These are phyloP conservation scores for Coemansia javaensis DNA, from an alignment of 192 early-diverging fungal genomes.

Conservation along the genomic window DNA sequence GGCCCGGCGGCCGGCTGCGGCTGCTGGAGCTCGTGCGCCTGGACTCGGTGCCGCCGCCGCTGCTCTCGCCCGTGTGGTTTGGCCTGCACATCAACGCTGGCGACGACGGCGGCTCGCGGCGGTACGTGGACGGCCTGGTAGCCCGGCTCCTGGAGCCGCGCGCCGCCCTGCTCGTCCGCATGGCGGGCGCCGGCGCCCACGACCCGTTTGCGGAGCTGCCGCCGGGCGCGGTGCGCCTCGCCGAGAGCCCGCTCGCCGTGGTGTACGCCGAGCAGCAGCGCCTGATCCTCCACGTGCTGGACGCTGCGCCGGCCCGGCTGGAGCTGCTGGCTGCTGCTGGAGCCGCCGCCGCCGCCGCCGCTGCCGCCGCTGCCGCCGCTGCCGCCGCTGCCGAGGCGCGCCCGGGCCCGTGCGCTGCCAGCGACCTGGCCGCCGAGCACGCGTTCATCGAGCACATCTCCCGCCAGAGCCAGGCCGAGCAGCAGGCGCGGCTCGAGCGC, in stretches of 20 bases:
- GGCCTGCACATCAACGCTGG: slow-evolving; percentile 19
- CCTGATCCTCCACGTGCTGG: slow-evolving; percentile 32
- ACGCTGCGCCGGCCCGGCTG: slow-evolving; percentile 2
- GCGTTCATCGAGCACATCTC: slow-evolving; percentile 24
- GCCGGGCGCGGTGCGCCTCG: not conserved
- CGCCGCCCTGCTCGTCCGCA: slow-evolving; percentile 5
- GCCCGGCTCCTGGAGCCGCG: slow-evolving; percentile 2
- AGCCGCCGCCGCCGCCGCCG: not conserved
- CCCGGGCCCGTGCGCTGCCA: not conserved
- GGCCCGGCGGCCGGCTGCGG: slow-evolving; percentile 20
- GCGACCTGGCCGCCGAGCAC: slow-evolving; percentile 7
- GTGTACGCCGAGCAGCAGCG: slow-evolving; percentile 12
- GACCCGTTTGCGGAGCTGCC: slow-evolving; percentile 17
- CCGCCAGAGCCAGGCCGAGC: slow-evolving; percentile 6
- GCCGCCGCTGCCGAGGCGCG: not conserved
- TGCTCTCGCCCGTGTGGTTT: slow-evolving; percentile 14
- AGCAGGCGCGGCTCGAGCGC: slow-evolving; percentile 30
- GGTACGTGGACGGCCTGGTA: slow-evolving; percentile 30
- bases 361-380: not conserved
- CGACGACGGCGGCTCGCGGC: slow-evolving; percentile 5
- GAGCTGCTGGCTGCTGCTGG: slow-evolving; percentile 4
- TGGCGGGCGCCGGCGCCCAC: slow-evolving; percentile 3
- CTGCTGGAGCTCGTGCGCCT: slow-evolving; percentile 15
- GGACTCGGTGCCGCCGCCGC: slow-evolving; percentile 18
- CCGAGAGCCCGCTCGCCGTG: not conserved